These are phyloP conservation scores for Rhynchospora breviuscula DNA, from an alignment of 176 grass and related monocot species.

Conservation along the genomic window DNA sequence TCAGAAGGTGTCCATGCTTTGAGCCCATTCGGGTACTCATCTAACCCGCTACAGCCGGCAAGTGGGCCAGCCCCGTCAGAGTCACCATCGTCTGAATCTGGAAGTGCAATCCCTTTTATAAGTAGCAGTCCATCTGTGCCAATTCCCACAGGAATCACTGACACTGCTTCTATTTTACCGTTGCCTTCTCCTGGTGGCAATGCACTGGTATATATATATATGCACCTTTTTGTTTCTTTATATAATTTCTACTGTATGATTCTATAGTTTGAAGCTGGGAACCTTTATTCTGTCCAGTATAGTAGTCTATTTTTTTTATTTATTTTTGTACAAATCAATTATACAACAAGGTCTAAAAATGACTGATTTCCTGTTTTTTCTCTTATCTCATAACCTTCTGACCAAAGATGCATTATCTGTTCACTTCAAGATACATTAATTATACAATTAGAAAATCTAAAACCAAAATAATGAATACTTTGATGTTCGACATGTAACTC, in stretches of 20 bases:
- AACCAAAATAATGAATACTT: neutral
- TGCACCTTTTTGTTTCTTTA: neutral
- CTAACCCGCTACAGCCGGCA: slow-evolving; percentile 10
- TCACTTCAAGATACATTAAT: neutral
- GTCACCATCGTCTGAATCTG: slow-evolving; percentile 33
- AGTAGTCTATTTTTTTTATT: neutral
- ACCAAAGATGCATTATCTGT: neutral
- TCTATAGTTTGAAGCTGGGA: neutral
- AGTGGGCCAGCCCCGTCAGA: slow-evolving; percentile 7
- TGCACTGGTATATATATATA: slow-evolving; percentile 33
- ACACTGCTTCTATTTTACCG: slow-evolving; percentile 66
- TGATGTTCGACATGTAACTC: neutral
- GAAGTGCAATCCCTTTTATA: slow-evolving; percentile 58
- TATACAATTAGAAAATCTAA: neutral
- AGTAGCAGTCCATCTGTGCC: slow-evolving; percentile 80
- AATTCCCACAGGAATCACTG: slow-evolving; percentile 63
- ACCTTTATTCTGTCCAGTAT: neutral
- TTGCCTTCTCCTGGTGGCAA: slow-evolving; percentile 44
- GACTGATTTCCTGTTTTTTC: neutral
- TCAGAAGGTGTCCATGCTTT: slow-evolving; percentile 32
- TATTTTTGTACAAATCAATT: neutral
- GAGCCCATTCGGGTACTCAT: neutral
- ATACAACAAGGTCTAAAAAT: neutral
- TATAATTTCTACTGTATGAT: neutral
- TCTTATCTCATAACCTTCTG: neutral